Evolutionary conservation across 2,329 filamentous ascomycete genomes (phyloP), one percentile per base, ranked within the genome.

Genomic region (Ambrosiella xylebori): DNA sequence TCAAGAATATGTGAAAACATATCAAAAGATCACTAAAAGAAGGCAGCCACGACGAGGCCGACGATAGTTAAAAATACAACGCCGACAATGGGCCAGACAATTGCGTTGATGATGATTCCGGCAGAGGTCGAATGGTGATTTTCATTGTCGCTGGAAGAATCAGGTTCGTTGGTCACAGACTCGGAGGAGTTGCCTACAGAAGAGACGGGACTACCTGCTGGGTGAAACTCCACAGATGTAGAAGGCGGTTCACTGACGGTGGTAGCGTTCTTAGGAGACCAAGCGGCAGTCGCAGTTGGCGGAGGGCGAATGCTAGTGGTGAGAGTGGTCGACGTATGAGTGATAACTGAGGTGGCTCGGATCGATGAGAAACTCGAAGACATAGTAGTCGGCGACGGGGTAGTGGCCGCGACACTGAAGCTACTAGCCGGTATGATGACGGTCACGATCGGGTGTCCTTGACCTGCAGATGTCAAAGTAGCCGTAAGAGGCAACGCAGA

Each of bases 31-130:
- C n/a, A 47, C 19, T 51, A 51, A 11, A 36, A 11, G 19, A 51
- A 51, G 35, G 19, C 47, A 3, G 19, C 54, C 13, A 59, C 44
- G 11, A 59, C 8, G 7, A 59, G 49, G 17, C 54, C 54, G 7
- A 52, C 57, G 39, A 40, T 40, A 35, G 40, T 54, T 9, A 59
- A 1, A 17, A 51, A 39, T 13, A 50, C 58, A 19, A 35, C 27
- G 13, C 54, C 54, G 13, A 59, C 54, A n/a, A 59, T 56, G 13
- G 54, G 58, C 58, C 54, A 57, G 19, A 59, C 58, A 54, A 59
- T 59, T 3, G 58, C 58, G n/a, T 59, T 59, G 12, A 57, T 36
- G 19, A 55, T 15, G 13, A 51, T 27, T 27, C 47, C 47, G 27
- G 19, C 15, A 50, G 55, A 51, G 27, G 11, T 11, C 12, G 8